phyloP scores from a whole-genome alignment of 1,139 yeast genomes.

The Suhomyces atakaporum region DNA sequence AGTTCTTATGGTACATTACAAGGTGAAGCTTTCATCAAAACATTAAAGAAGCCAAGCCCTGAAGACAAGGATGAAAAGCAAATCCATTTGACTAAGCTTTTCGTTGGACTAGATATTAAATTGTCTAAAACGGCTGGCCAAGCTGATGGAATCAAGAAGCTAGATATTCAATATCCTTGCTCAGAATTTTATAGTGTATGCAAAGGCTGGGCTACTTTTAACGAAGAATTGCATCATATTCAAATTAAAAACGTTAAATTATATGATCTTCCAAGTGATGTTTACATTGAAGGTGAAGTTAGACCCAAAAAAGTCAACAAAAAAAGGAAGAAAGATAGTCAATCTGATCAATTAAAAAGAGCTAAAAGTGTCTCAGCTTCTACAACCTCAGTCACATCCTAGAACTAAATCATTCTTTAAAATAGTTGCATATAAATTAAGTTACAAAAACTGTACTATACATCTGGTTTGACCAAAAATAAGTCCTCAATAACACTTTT shows the following conservation, averaged over 20 bases:
- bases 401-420: background rate
- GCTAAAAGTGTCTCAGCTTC: conserved; percentile 16
- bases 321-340: conserved; percentile 21
- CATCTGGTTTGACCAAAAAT: conserved; percentile 2
- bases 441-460: conserved; percentile 1
- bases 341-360: conserved; percentile 18
- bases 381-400: background rate
- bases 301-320: conserved; percentile 63
- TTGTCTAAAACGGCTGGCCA: conserved; percentile 35
- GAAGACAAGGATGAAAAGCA: conserved; percentile 30
- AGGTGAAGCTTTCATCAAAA: conserved; percentile 37
- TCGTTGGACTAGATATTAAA: conserved; percentile 73
- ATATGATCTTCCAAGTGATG: conserved; percentile 82
- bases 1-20: conserved; percentile 53
- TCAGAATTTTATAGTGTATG: conserved; percentile 83
- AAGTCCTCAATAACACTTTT: conserved; percentile 10
- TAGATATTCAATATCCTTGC: conserved; percentile 91
- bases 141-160: conserved; percentile 52
- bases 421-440: background rate
- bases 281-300: conserved; percentile 74
- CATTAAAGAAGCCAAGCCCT: conserved; percentile 11
- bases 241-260: conserved; percentile 77
- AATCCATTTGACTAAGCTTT: conserved; percentile 73
- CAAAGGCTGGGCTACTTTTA: conserved; percentile 68
- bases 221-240: conserved; percentile 59